Evolutionary conservation across 805 yeast species (phyloP), one percentile per base, ranked within the genome.

Genomic region (Teunomyces pallodes): DNA sequence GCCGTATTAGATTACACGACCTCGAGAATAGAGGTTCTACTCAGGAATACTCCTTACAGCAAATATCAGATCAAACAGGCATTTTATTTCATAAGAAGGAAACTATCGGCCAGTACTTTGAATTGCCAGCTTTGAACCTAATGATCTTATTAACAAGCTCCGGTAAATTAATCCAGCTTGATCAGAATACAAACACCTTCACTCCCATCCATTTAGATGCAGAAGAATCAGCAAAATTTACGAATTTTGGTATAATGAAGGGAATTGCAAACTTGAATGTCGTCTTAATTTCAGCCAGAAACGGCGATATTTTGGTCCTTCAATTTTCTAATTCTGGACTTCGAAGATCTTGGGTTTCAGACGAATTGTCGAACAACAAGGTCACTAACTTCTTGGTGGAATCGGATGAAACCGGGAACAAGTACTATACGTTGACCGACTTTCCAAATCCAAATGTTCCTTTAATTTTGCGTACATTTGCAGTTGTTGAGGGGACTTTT

Each of bases 1-100:
- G 97, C 0, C 80, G 87, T 55, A 66, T 91, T 1, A 76, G 87
- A 53, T 54, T 87, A 4, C 82, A 84, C 59, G 86, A 86, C 55
- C 62, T 86, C 24, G 56, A 55, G 26, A 31, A 50, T 16, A 50
- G 58, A 42, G 42, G 47, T 16, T 9, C 35, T n/a, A 38, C 47
- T 26, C 36, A 42, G 12, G 45, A 42, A 10, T 72, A 65, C 62
- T 48, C 65, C 4, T 45, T 78, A 4, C 51, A 60, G 2, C 65
- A 67, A 3, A 75, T 83, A 5, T 49, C 64, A 1, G 39, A 43
- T 0, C 45, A 61, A 9, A 54, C 68, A 8, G 60, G 57, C 0
- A 54, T 67, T 2, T 12, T 36, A 0, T 60, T 79, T 36, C 55
- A 50, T 0, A 72, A 73, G 45, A 76, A 72, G 29, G 96, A 87